Evolutionary conservation across 2,329 filamentous ascomycete genomes (phyloP).

Genomic region (Colletotrichum godetiae): DNA sequence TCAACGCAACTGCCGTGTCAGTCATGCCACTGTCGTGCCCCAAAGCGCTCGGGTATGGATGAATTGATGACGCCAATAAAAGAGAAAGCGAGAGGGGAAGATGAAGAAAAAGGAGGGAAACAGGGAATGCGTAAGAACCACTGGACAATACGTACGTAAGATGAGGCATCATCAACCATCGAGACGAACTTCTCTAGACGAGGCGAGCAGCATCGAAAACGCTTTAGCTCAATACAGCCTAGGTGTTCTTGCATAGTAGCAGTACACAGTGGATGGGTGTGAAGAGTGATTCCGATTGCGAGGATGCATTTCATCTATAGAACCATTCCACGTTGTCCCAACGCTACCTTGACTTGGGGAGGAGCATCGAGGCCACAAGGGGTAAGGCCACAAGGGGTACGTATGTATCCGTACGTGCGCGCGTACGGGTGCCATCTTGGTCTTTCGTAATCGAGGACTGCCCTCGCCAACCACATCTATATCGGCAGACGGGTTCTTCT

Average conservation of each 20-base stretch:
- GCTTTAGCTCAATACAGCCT: neutral
- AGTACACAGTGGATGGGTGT: neutral
- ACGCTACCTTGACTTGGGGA: neutral
- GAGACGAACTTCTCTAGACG: neutral
- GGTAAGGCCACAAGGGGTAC: too few species aligned
- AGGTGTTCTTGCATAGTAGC: neutral
- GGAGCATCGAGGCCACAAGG: neutral
- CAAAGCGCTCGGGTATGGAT: neutral
- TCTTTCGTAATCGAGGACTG: too few species aligned
- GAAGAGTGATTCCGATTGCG: neutral
- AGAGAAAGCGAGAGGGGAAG: neutral
- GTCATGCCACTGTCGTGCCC: neutral
- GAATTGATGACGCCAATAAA: neutral
- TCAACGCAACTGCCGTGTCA: conserved; percentile 1
- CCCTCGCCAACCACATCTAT: too few species aligned
- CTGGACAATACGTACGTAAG: neutral
- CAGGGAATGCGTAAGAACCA: neutral
- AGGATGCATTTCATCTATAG: neutral
- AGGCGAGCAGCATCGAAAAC: neutral
- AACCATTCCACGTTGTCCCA: neutral
- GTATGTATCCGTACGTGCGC: too few species aligned
- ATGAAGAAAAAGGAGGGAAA: neutral
- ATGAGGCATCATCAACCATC: neutral
- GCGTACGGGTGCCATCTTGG: too few species aligned
- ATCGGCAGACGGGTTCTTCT: neutral